Conservation (phyloP, 2,329 filamentous ascomycete species). For the Ophiognomonia clavigignenti-juglandacearum region DNA sequence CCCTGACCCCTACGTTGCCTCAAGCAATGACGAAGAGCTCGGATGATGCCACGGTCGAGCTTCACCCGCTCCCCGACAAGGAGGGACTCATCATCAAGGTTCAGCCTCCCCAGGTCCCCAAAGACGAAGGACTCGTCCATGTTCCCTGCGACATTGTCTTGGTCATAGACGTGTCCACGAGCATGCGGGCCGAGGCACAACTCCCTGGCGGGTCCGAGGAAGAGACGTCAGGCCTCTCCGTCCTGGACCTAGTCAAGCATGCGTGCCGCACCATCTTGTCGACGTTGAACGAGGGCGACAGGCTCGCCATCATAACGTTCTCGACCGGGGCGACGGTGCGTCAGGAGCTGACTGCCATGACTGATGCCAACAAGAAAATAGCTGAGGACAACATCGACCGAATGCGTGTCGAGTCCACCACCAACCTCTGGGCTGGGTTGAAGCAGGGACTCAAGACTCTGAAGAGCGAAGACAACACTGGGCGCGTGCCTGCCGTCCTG, state of each 20-base stretch:
- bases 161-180: constrained; percentile 56
- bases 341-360: constrained; percentile 45
- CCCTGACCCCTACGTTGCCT: background rate
- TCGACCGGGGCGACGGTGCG: constrained; percentile 35
- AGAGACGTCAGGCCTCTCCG: constrained; percentile 46
- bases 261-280: constrained; percentile 52
- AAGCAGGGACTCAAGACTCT: constrained; percentile 46
- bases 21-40: background rate
- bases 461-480: constrained; percentile 23
- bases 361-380: constrained; percentile 35
- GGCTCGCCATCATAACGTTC: constrained; percentile 56
- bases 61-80: constrained; percentile 33
- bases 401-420: constrained; percentile 34
- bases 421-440: constrained; percentile 57
- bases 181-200: constrained; percentile 46
- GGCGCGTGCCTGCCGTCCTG: constrained; percentile 45
- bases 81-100: constrained; percentile 43
- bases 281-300: constrained; percentile 48
- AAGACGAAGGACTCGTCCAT: constrained; percentile 25
- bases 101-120: constrained; percentile 35
- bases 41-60: constrained; percentile 17
- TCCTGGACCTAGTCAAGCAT: constrained; percentile 57
- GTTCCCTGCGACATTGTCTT: constrained; percentile 56
- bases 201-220: constrained; percentile 33
- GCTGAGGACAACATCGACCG: constrained; percentile 36